A percentile compares a stretch with the other conserved stretches of the same genome.
Evolutionary conservation across 2,329 filamentous ascomycete species (phyloP).

Genomic region (Colletotrichum siamense): DNA sequence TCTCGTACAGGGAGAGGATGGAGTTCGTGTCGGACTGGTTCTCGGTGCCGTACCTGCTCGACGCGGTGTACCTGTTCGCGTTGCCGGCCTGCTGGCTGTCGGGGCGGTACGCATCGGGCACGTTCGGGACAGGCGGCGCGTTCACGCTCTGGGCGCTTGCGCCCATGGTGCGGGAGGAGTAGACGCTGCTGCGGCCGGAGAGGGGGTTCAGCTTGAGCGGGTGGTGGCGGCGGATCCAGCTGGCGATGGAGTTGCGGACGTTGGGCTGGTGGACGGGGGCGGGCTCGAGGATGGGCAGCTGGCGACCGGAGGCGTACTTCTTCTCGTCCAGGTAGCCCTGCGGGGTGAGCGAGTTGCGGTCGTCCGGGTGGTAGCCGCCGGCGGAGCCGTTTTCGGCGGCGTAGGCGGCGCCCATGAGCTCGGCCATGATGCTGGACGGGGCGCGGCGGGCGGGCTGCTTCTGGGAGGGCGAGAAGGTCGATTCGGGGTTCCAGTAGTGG

Average conservation of each 20-base stretch:
- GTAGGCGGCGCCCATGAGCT: constrained; percentile 26
- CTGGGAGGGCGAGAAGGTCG: constrained; percentile 1
- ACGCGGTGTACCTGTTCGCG: neutral
- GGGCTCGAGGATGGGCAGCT: constrained; percentile 20
- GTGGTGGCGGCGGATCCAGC: constrained; percentile 30
- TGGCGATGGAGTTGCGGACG: constrained; percentile 27
- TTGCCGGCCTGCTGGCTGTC: neutral
- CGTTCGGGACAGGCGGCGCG: constrained; percentile 3
- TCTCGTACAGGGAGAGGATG: constrained; percentile 11
- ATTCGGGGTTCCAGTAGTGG: neutral
- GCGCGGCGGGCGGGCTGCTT: neutral
- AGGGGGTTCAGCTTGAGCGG: constrained; percentile 27
- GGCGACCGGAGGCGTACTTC: constrained; percentile 5
- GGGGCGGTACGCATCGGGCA: constrained; percentile 5
- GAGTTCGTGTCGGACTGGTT: neutral
- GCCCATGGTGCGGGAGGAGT: constrained; percentile 1
- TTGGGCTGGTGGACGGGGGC: constrained; percentile 20
- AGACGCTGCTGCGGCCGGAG: constrained; percentile 13
- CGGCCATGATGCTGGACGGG: constrained; percentile 24
- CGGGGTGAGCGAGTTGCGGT: constrained; percentile 4
- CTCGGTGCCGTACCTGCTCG: constrained; percentile 3
- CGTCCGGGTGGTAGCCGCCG: neutral
- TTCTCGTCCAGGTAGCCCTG: constrained; percentile 25
- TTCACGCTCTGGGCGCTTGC: neutral
- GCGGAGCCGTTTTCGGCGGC: constrained; percentile 24